phyloP scores from a whole-genome alignment of 1,284 basidiomycete species.

The Cystobasidium sp. region DNA sequence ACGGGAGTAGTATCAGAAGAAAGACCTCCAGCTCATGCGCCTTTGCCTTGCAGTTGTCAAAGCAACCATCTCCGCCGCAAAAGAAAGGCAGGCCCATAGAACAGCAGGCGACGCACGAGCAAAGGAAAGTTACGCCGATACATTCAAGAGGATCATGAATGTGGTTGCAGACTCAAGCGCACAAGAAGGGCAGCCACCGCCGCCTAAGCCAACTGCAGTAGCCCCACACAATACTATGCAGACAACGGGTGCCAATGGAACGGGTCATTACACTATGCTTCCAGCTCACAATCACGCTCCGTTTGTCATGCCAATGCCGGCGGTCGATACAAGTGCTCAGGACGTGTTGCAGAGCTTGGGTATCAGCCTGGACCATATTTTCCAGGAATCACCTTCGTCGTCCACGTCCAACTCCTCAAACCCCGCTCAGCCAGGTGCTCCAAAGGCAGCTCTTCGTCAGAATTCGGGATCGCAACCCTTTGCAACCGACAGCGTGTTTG shows the following conservation, averaged over 20 bases:
- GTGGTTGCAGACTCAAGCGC: conserved; percentile 1
- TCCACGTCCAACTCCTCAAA: background rate
- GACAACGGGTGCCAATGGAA: conserved; percentile 3
- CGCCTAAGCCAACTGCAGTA: background rate
- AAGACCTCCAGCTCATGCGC: no score
- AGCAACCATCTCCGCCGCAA: conserved; percentile 19
- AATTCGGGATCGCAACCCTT: conserved; percentile 10
- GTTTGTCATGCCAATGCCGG: background rate
- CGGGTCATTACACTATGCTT: background rate
- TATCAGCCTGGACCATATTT: conserved; percentile 2
- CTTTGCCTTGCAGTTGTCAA: conserved; percentile 1
- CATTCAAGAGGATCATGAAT: conserved; percentile 18
- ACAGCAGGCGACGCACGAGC: conserved; percentile 10
- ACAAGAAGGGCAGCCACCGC: background rate
- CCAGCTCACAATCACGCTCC: background rate
- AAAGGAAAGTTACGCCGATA: conserved; percentile 32
- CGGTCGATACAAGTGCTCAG: conserved; percentile 23
- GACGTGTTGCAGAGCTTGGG: conserved; percentile 18
- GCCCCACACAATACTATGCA: conserved; percentile 7
- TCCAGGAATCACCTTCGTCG: conserved; percentile 12
- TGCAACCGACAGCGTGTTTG: conserved; percentile 19
- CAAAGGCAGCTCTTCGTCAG: background rate
- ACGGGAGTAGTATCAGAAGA: no score
- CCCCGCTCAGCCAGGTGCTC: background rate
- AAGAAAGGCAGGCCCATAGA: conserved; percentile 12